Evolutionary conservation across 495 filamentous ascomycete species (phyloP).

Genomic region (Podospora appendiculata): DNA sequence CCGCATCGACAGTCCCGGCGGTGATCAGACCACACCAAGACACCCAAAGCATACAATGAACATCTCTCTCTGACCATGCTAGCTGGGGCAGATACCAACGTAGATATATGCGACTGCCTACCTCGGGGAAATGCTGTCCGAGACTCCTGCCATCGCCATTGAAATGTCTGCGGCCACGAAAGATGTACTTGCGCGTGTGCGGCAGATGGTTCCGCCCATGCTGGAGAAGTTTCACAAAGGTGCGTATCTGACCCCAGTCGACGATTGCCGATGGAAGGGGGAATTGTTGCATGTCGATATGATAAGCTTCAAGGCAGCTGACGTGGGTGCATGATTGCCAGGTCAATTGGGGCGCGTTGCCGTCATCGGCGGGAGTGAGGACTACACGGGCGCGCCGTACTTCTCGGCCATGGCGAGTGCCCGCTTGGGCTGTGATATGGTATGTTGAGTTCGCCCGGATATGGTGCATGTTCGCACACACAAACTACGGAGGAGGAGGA

Average conservation of each 20-base stretch:
- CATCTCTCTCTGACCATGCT: no score
- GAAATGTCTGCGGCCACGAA: conserved; percentile 42
- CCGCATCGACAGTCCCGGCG: neutral
- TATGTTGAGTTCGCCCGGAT: conserved; percentile 23
- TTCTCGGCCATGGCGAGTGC: conserved; percentile 97
- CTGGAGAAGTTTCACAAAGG: conserved; percentile 97
- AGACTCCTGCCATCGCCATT: neutral
- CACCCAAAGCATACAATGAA: no score
- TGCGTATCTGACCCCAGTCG: conserved; percentile 19
- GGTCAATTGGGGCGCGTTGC: conserved; percentile 88
- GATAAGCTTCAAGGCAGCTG: no score
- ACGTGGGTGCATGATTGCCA: conserved; percentile 2
- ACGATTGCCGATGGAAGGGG: no score
- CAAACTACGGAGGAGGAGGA: no score
- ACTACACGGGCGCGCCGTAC: conserved; percentile 96
- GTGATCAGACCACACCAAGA: neutral
- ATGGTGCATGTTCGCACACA: no score
- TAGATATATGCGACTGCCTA: no score
- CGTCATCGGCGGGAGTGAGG: conserved; percentile 90
- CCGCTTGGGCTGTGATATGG: conserved; percentile 77
- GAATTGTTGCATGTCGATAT: no score
- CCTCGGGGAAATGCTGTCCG: no score
- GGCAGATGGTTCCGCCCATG: conserved; percentile 90
- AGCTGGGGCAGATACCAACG: no score
- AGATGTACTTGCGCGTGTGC: conserved; percentile 71